These are phyloP conservation scores for Arthrobotrys conoides DNA, from an alignment of 2,329 filamentous ascomycete species.

Conservation along the genomic window DNA sequence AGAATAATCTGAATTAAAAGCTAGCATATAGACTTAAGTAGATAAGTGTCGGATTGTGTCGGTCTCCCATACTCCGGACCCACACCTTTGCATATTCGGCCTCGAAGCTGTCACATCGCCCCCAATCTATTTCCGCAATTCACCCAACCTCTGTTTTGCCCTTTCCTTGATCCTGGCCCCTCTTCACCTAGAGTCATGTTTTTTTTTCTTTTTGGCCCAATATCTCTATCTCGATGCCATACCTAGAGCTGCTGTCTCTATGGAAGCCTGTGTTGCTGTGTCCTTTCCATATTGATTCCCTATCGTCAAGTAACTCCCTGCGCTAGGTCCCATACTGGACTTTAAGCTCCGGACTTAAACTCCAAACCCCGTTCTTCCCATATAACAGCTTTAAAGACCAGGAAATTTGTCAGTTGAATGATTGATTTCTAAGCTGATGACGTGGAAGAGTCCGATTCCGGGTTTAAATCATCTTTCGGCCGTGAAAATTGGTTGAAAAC, in stretches of 20 bases:
- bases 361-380: slow-evolving; percentile 40
- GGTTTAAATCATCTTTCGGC: slow-evolving; percentile 42
- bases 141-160: background rate
- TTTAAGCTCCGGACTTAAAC: slow-evolving; percentile 51
- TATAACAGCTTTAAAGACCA: slow-evolving; percentile 17
- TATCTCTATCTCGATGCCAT: background rate
- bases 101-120: background rate
- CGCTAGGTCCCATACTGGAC: slow-evolving; percentile 28
- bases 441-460: background rate
- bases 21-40: background rate
- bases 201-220: background rate
- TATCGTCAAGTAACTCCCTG: background rate
- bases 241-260: background rate
- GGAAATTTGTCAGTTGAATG: slow-evolving; percentile 33
- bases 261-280: background rate
- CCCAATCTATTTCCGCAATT: background rate
- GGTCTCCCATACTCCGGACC: background rate
- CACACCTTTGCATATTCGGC: slow-evolving; percentile 11
- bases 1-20: background rate
- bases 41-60: no score
- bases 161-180: background rate
- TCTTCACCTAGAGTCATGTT: slow-evolving; percentile 2
- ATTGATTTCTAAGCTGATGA: slow-evolving; percentile 47
- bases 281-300: background rate
- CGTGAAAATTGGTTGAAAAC: slow-evolving; percentile 37